Evolutionary conservation across 805 yeast species (phyloP), one percentile per base, ranked within the genome.

Genomic region (Wickerhamomyces chambardii): DNA sequence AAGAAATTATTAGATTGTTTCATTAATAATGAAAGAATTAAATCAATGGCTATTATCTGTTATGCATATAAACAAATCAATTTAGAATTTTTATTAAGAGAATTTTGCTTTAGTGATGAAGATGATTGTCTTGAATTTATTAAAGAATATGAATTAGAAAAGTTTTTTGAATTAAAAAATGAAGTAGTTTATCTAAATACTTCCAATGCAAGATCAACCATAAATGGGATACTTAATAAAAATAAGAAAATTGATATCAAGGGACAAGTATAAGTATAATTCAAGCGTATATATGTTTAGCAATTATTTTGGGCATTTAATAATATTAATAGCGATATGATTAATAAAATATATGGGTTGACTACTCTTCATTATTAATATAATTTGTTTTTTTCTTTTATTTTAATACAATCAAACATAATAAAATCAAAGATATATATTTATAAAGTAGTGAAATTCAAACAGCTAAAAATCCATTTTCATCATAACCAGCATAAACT

Each of bases 181-280:
- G 62, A 56, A 25, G 52, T 45, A 28, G 51, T 45, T 31, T 55
- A 49, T 34, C 47, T 63, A 34, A 64, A 61, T 38, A 50, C 64
- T 30, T 40, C 50, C 3, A 53, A 70, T 38, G 56, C 58, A 4
- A 51, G 59, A 39, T 14, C 59, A 0, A 49, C 50, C 0, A 55
- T 76, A 4, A 53, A 60, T 41, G 54, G 40, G 41, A 61, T 50
- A 32, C 64, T 56, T 44, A 56, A 55, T 41, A 56, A 45, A 32
- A 61, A 68, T 45, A 72, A 62, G 40, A 79, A 68, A 50, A 77
- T 89, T 12, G 97, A 89, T 51, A 87, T 90, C 42, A 89, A 89
- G 63, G 97, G 97, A 1, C 97, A 89, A 58, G 67, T 77, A 7
- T 78, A 55, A 30, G n/a, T n/a, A n/a, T n/a, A n/a, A n/a, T n/a